Base-by-base conservation (phyloP, 495 filamentous ascomycete genomes). In the Aspergillus kassunensis region DNA sequence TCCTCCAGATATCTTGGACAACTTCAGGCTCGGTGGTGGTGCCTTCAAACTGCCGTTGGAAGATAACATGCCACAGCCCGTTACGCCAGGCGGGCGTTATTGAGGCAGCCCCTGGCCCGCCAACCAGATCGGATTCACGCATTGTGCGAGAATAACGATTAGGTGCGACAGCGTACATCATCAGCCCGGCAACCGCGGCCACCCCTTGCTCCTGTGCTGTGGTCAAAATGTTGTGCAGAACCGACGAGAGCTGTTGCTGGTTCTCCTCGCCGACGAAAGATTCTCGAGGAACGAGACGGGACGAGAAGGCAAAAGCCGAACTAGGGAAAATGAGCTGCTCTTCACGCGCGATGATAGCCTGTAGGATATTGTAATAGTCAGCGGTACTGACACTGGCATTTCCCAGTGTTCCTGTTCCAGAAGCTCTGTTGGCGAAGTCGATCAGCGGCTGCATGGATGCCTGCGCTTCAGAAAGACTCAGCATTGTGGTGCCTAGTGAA, bases 31-130 rank as follows among this genome's bases (percentile, higher is more conserved):
- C 31, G 9, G 46, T 55, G 6, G 35, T 46, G 6, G 23, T 40
- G 21, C 43, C 23, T 23, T 44, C 44, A 20, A 52, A 49, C 24
- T 30, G 11, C 15, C 48, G 47, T 3, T 43, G 24, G 30, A 55
- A 50, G 11, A 58, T 49, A 8, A 55, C 44, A 35, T 61, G 58
- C 58, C 58, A 61, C 11, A 58, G 21, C 3, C 47, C 40, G 13
- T 53, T 30, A 20, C 58, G 47, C 58, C 58, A 61, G 16, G 55
- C 54, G 15, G 58, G 58, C 7, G 54, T 55, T 13, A 58, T 40
- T 2, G 58, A 57, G 2, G 58, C 25, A 1, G 54, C 55, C 1
- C 55, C 58, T 3, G 51, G 58, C 0, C 52, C 48, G 24, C 39
- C 48, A 18, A 49, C 19, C 18, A 48, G 35, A 18, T 61, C 58